A percentile compares a stretch with the other conserved stretches of the same genome.
Evolutionary conservation across 2,329 filamentous ascomycete genomes (phyloP).

Genomic region (Cercospora citrullina): DNA sequence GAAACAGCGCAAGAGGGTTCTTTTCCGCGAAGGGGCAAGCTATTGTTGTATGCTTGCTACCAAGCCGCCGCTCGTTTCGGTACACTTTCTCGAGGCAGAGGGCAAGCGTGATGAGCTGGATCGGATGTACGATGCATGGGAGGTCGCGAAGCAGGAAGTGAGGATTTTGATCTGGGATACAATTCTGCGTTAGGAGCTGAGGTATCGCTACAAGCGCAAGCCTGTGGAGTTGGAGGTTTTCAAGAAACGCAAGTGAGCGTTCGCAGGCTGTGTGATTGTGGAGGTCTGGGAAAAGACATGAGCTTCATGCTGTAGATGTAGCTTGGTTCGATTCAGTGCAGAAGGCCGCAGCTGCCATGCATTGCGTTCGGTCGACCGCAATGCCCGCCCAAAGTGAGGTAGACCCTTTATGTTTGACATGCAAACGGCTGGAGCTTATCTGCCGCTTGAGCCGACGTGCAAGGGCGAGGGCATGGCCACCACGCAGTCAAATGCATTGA

Average conservation of each 20-base stretch:
- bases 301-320: background rate
- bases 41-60: constrained; percentile 10
- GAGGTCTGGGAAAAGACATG: background rate
- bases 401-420: background rate
- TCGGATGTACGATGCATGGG: background rate
- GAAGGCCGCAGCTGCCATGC: background rate
- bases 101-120: background rate
- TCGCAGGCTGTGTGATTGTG: background rate
- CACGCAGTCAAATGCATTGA: background rate
- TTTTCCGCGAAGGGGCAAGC: background rate
- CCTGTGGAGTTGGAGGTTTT: background rate
- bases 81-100: background rate
- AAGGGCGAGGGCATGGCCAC: background rate
- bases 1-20: background rate
- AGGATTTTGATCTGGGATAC: constrained; percentile 2
- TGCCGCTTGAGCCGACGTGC: background rate
- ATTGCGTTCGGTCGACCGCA: background rate
- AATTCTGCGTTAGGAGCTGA: background rate
- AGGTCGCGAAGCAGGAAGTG: background rate
- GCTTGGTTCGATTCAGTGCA: background rate
- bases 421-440: background rate
- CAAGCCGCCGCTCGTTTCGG: background rate
- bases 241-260: background rate
- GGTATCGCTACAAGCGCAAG: background rate
- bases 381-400: background rate